Base-by-base conservation (phyloP, 2,329 filamentous ascomycete species). In the Sphaerostilbella broomeana region DNA sequence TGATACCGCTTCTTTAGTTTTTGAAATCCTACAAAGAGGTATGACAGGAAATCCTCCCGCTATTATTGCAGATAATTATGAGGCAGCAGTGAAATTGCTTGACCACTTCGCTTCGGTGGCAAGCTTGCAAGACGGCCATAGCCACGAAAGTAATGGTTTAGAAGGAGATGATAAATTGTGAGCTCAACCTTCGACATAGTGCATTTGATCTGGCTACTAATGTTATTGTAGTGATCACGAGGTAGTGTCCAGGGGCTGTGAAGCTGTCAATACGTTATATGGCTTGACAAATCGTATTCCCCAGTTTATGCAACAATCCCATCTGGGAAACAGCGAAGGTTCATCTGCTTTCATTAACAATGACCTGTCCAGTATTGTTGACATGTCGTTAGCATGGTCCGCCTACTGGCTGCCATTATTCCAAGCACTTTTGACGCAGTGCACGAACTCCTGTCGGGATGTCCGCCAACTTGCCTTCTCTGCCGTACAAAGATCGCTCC, bases 361-460 rank as follows among this genome's bases (percentile, higher is more conserved):
- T 11, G 8, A 6, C 11, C 7, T 19, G 20, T 26, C 11, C 11
- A 6, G 11, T 33, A 15, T 34, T 28, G 22, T 34, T 54, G 25
- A 58, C 38, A 9, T 27, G 22, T 16, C 5, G 32, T n/a, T 47
- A 85, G 92, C 92, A 11, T 98, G 92, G 92, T 88, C 87, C 35
- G 87, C 92, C 7, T 98, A 98, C 60, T 98, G 92, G 92, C 81
- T 89, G 11, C 92, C 90, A 2, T 88, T 98, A 18, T 92, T 98
- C 62, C 79, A 87, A 51, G 85, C 87, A 5, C 68, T 98, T 13
- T 92, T 85, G 3, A 79, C 79, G 4, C 92, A 98, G 63, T 95
- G 89, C 62, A 86, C 86, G 38, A 98, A 97, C 57, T 88, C 89
- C 1, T 95, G 88, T 56, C 84, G 90, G 39, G 89, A 95, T 52